These are phyloP conservation scores for Geotrichum australiense DNA, from an alignment of 1,139 yeast genomes.

Conservation along the genomic window DNA sequence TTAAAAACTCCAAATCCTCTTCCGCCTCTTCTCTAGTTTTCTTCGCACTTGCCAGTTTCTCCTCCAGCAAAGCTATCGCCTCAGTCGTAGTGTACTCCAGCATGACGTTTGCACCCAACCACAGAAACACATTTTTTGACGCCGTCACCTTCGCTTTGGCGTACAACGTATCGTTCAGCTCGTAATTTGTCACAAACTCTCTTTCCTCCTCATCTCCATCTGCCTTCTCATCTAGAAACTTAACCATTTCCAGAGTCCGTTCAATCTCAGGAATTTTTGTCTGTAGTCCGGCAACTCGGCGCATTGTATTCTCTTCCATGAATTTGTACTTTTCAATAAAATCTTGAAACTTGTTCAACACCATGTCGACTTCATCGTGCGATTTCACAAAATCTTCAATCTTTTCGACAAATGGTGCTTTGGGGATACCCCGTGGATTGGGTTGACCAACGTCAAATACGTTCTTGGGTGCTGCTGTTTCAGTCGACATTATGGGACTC, in stretches of 20 bases:
- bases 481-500: constrained; percentile 9
- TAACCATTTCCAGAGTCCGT: constrained; percentile 70
- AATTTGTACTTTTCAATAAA: constrained; percentile 73
- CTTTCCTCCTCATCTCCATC: constrained; percentile 39
- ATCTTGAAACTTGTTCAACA: constrained; percentile 69
- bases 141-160: constrained; percentile 68
- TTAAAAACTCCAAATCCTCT: constrained; percentile 81
- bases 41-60: constrained; percentile 58
- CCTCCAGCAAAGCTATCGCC: constrained; percentile 63
- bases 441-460: constrained; percentile 25
- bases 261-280: constrained; percentile 84
- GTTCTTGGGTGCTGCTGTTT: constrained; percentile 7
- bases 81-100: constrained; percentile 87
- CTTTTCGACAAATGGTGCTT: constrained; percentile 87
- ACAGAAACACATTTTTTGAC: constrained; percentile 64
- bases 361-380: constrained; percentile 62
- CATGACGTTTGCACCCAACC: constrained; percentile 97
- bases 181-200: constrained; percentile 65
- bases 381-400: constrained; percentile 68
- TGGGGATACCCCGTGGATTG: constrained; percentile 93
- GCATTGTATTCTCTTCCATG: constrained; percentile 68
- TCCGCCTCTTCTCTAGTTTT: constrained; percentile 53
- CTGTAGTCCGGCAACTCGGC: constrained; percentile 59
- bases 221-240: constrained; percentile 47
- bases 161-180: constrained; percentile 84